Base-by-base conservation (phyloP, 495 filamentous ascomycete genomes). In the Coniosporium apollinis region DNA sequence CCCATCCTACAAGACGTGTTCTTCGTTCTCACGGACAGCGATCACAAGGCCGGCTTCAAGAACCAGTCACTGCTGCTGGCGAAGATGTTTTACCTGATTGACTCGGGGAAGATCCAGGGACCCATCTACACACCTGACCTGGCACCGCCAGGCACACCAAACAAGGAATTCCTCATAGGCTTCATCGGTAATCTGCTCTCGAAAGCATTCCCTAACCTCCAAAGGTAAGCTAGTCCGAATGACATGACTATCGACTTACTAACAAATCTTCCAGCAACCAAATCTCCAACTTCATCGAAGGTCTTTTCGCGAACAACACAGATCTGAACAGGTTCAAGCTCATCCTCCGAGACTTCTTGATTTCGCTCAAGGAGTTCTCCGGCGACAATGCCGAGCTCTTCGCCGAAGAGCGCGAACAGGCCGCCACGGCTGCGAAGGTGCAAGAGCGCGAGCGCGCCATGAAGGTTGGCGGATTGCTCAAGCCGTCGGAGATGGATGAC, bases 21-120 rank as follows among this genome's bases (percentile, higher is more conserved):
- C 68, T 99, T 96, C 52, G 89, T 99, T 14, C 66, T 99, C 34
- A 94, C 87, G 2, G 89, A 99, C 55, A 81, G 79, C 42, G 91
- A 99, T 47, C 89, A 99, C 62, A 99, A 96, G 65, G 87, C 89
- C 41, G 89, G 89, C 0, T 99, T 96, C 66, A 99, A 96, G 61
- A 81, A 82, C 7, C 89, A 99, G 57, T 85, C 86, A 1, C 70
- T 87, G 67, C 65, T 99, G 26, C 63, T 99, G 32, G 83, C 87
- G 30, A 77, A 85, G 45, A 87, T 99, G 79, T 94, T 97, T 61
- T 86, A 81, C 60, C 85, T 94, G 31, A 71, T 94, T 10, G 69
- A 76, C 60, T 65, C 70, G 2, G 80, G 82, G 18, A 94, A 89
- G 64, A 82, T 97, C 39, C 74, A 79, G 43, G 82, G 86, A 16